These are phyloP conservation scores for Arthrobotrys sinensis DNA, from an alignment of 2,329 filamentous ascomycete genomes.

Conservation along the genomic window DNA sequence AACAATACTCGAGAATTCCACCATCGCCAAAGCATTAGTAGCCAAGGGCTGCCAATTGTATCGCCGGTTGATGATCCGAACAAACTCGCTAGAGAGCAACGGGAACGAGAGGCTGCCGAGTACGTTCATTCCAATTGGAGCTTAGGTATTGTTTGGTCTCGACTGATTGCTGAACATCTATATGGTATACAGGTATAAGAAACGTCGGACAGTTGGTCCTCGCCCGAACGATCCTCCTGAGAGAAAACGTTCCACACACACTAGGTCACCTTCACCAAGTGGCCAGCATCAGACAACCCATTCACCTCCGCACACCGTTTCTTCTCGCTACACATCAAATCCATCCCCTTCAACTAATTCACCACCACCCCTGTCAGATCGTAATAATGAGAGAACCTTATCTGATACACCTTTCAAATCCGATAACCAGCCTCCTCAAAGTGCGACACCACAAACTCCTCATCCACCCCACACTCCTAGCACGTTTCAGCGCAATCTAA, in stretches of 20 bases:
- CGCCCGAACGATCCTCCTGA: slow-evolving; percentile 52
- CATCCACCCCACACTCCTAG: slow-evolving; percentile 55
- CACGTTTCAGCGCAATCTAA: slow-evolving; percentile 58
- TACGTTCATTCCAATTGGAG: slow-evolving; percentile 22
- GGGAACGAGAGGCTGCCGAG: slow-evolving; percentile 60
- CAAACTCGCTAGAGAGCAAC: slow-evolving; percentile 55
- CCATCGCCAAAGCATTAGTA: slow-evolving; percentile 51
- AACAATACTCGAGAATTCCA: slow-evolving; percentile 49
- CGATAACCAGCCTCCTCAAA: slow-evolving; percentile 38
- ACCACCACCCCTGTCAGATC: slow-evolving; percentile 52
- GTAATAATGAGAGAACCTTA: slow-evolving; percentile 44
- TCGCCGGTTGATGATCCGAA: slow-evolving; percentile 59
- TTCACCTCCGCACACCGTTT: slow-evolving; percentile 56
- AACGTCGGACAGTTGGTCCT: slow-evolving; percentile 50
- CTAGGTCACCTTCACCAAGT: slow-evolving; percentile 46
- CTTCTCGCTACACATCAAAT: slow-evolving; percentile 55
- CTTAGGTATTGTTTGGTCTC: not conserved
- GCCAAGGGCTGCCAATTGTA: slow-evolving; percentile 42
- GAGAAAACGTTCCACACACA: slow-evolving; percentile 55
- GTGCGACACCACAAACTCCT: slow-evolving; percentile 51
- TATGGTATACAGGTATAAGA: slow-evolving; percentile 51
- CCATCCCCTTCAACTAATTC: slow-evolving; percentile 55
- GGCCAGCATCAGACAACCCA: slow-evolving; percentile 50
- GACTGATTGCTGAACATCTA: slow-evolving; percentile 1
- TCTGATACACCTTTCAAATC: slow-evolving; percentile 47